Base-by-base conservation (phyloP, 345 rosid species). In the Sisymbrium altissimum region DNA sequence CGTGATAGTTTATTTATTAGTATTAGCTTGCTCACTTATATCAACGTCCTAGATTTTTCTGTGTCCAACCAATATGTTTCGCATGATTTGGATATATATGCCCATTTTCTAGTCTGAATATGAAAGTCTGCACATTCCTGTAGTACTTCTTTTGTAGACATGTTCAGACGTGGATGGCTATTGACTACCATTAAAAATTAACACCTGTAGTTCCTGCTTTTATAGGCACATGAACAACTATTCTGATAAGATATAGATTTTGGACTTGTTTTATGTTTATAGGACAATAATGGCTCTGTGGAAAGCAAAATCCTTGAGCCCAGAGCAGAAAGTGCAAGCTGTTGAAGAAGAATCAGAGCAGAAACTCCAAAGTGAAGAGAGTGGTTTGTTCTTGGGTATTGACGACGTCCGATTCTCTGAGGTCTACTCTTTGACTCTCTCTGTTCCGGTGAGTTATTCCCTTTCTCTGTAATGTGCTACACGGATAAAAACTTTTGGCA, bases 201-300 rank as follows among this genome's bases (percentile, higher is more conserved):
- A 17, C 52, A 40, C 30, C 15, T 3, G 10, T 49, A 61, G 52
- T 71, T 41, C 4, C 21, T 40, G 50, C 35, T 40, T 19, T 62
- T 29, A 27, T 30, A 45, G 69, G 21, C 27, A 64, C 23, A 21
- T 19, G n/a, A 61, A 38, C 40, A 61, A 8, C 10, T 48, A 4
- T 23, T 44, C 15, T 15, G 59, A 25, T 56, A 27, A 45, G 59
- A 27, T 15, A 45, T 8, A 33, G 48, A 46, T 40, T 11, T 65
- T 41, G 40, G 33, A 43, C 39, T 12, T 58, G 33, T n/a, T 32
- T 40, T 57, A 18, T 57, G 63, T 39, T 52, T 33, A 25, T 64
- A 95, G 99, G 87, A 91, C 99, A 66, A 91, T 95, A 80, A 91
- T 89, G 96, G 99, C 97, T 70, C 82, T 95, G 35, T 91, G 99